Conservation (phyloP, 441 rosid genomes). For the Erodium texanum region DNA sequence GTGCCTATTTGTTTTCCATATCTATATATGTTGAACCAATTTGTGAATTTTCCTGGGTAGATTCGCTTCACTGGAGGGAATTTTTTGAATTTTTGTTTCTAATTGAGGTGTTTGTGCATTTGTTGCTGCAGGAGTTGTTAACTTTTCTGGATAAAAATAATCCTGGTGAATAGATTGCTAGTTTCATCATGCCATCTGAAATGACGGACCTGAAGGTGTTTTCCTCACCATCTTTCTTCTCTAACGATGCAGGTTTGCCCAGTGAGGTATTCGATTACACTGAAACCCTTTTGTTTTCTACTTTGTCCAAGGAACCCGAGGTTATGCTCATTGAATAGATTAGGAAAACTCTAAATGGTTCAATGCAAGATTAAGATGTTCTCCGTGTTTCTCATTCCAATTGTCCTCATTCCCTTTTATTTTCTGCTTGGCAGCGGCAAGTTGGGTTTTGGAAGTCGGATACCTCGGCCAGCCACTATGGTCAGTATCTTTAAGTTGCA, state of each 20-base stretch:
- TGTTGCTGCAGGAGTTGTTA: slow-evolving; percentile 16
- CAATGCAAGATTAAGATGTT: slow-evolving; percentile 6
- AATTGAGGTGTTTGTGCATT: not conserved
- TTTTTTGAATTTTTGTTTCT: slow-evolving; percentile 1
- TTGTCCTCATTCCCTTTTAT: slow-evolving; percentile 8
- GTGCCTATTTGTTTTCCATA: not conserved
- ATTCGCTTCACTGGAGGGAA: slow-evolving; percentile 6
- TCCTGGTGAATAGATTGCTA: not conserved
- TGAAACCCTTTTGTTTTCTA: slow-evolving; percentile 1
- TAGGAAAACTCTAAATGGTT: not conserved
- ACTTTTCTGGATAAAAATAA: not conserved
- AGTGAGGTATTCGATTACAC: slow-evolving; percentile 29
- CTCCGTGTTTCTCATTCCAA: not conserved
- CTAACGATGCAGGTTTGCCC: slow-evolving; percentile 30
- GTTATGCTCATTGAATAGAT: not conserved
- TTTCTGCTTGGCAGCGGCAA: slow-evolving; percentile 32
- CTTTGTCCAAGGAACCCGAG: not conserved
- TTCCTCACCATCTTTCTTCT: slow-evolving; percentile 26
- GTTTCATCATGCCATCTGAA: slow-evolving; percentile 34
- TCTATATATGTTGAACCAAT: not conserved
- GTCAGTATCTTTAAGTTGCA: slow-evolving; percentile 28
- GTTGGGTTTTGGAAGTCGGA: slow-evolving; percentile 44
- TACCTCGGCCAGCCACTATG: slow-evolving; percentile 26
- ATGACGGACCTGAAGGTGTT: slow-evolving; percentile 32
- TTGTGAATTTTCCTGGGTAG: not conserved